phyloP scores from a whole-genome alignment of 202 grass and related monocot species.

The Digitaria exilis region DNA sequence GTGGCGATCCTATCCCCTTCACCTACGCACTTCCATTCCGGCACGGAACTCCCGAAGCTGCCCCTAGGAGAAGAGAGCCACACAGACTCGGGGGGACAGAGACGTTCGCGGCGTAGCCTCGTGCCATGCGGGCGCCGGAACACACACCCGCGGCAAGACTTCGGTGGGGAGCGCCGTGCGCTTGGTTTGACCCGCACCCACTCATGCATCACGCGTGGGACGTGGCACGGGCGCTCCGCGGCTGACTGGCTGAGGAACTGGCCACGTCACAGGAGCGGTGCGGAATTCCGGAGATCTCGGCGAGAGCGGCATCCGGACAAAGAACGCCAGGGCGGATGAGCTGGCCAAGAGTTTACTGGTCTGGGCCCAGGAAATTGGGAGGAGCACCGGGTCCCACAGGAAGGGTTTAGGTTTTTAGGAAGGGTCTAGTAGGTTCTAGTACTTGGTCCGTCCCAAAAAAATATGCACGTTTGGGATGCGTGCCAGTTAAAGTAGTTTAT shows the following conservation, averaged over 20 bases:
- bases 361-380: neutral
- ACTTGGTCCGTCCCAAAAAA: too few relatives aligned
- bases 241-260: neutral
- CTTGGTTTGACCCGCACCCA: too few relatives aligned
- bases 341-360: constrained; percentile 7
- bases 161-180: too few relatives aligned
- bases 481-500: too few relatives aligned
- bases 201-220: too few relatives aligned
- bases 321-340: constrained; percentile 7
- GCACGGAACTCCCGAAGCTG: constrained; percentile 11
- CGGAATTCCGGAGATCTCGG: neutral
- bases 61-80: too few relatives aligned
- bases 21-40: neutral
- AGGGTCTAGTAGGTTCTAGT: neutral
- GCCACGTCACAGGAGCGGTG: constrained; percentile 19
- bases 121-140: neutral
- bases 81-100: neutral
- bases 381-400: neutral
- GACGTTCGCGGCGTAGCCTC: neutral
- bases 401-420: too few relatives aligned
- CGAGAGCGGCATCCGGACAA: neutral
- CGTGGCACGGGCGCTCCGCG: too few relatives aligned
- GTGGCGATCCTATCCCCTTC: constrained; percentile 10
- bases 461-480: too few relatives aligned
- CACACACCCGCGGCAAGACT: too few relatives aligned